phyloP scores from a whole-genome alignment of 495 filamentous ascomycete species.

The Cercophora samala region DNA sequence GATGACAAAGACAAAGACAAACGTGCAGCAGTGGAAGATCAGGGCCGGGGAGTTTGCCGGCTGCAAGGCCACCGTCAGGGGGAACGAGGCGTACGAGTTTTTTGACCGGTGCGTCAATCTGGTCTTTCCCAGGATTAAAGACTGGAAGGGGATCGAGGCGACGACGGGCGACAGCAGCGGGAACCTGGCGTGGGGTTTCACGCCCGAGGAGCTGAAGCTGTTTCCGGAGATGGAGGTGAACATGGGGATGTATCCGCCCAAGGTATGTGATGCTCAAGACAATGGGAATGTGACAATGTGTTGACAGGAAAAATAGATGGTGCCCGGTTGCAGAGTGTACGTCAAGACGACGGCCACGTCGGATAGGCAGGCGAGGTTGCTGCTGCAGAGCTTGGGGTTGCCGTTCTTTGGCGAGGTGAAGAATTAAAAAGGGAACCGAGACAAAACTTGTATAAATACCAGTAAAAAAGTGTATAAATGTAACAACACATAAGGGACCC shows the following conservation, averaged over 20 bases:
- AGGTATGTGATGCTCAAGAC: slow-evolving; percentile 17
- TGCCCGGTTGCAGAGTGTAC: slow-evolving; percentile 83
- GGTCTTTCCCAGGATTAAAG: slow-evolving; percentile 91
- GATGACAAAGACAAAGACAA: slow-evolving; percentile 64
- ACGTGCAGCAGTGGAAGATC: slow-evolving; percentile 62
- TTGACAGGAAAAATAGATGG: slow-evolving; percentile 60
- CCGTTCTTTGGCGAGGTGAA: slow-evolving; percentile 74
- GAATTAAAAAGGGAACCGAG: slow-evolving; percentile 28
- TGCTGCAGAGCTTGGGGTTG: slow-evolving; percentile 76
- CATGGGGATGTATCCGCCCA: slow-evolving; percentile 47
- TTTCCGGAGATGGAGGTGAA: slow-evolving; percentile 94
- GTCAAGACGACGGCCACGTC: slow-evolving; percentile 85
- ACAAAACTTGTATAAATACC: not conserved
- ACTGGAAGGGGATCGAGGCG: slow-evolving; percentile 77
- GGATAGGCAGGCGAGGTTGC: slow-evolving; percentile 83
- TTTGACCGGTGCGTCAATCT: slow-evolving; percentile 79
- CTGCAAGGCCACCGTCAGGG: slow-evolving; percentile 66
- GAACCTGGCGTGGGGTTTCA: slow-evolving; percentile 79
- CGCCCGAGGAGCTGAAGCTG: slow-evolving; percentile 63
- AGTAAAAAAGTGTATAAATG: slow-evolving; percentile 1
- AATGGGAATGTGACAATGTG: no score
- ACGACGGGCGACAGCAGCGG: slow-evolving; percentile 76
- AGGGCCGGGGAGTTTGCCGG: slow-evolving; percentile 55
- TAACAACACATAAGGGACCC: not conserved
- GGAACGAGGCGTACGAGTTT: slow-evolving; percentile 85